Evolutionary conservation across 805 yeast genomes (phyloP), one percentile per base, ranked within the genome.

Genomic region (Teunomyces cretensis): DNA sequence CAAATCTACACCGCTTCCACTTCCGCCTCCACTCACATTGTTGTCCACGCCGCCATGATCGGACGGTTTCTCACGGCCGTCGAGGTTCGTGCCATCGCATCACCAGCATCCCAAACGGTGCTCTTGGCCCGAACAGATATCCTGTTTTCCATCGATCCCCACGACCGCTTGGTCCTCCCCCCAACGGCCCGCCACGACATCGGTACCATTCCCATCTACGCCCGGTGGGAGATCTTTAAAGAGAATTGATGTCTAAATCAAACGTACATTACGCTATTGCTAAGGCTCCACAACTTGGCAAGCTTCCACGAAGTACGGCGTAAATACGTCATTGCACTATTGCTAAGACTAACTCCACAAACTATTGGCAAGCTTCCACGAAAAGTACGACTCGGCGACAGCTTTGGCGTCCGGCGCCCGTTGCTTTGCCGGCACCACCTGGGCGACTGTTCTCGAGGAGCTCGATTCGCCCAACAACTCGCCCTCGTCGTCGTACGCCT

Each of bases 401-500:
- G 13, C 19, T 7, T 12, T 6, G 7, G 31, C 13, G 13, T 17
- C 35, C 16, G 38, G 28, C 12, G 11, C 38, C 2, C 17, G 11
- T 4, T 6, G 15, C 7, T n/a, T n/a, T 35, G 38, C n/a, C n/a
- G n/a, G n/a, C 11, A 35, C 15, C 11, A 35, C 16, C 17, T 22
- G 38, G 6, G 28, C 17, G 8, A 19, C 41, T 2, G 48, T 31
- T 13, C 33, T 24, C 16, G 27, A 33, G 8, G 43, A 40, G 7
- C 30, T 49, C 9, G 61, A 53, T 4, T 47, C 33, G 4, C 46
- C 46, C 36, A 57, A 30, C n/a, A 48, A 43, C 17, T 44, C 39
- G 1, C 55, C 59, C 9, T 45, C 35, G 14, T 19, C 37, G 30
- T 49, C 58, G 27, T 50, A 16, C 6, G 60, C 50, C 40, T 51